Conservation (phyloP, 2,329 filamentous ascomycete genomes). For the Zymoseptoria brevis region DNA sequence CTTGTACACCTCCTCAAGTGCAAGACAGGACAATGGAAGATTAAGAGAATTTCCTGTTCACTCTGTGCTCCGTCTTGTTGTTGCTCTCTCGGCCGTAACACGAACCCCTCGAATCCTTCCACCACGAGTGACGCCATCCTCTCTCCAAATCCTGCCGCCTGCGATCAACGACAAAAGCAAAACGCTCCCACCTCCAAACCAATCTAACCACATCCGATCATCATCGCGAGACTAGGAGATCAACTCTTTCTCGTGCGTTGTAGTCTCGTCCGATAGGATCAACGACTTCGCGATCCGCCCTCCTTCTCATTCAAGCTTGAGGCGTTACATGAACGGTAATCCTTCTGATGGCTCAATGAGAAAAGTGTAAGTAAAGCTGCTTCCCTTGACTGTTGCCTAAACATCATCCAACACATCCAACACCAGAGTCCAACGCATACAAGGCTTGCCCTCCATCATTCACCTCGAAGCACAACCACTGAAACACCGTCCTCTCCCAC, state of each 20-base stretch:
- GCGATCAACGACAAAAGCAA: background rate
- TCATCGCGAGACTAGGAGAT: background rate
- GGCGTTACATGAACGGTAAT: background rate
- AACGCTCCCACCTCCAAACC: background rate
- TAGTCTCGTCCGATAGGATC: background rate
- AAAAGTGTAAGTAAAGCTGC: background rate
- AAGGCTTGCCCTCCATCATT: background rate
- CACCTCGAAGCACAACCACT: too few species aligned
- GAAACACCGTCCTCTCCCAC: too few species aligned
- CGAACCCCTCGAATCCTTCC: background rate
- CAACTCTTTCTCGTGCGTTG: background rate
- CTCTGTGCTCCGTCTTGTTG: background rate
- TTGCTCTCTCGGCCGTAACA: background rate
- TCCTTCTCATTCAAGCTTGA: background rate
- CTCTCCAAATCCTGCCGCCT: background rate
- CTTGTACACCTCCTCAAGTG: too few species aligned
- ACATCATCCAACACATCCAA: background rate
- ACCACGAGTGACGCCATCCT: background rate
- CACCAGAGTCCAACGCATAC: background rate
- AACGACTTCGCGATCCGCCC: background rate
- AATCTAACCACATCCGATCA: background rate
- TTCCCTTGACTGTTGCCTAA: background rate
- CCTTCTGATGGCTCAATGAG: background rate
- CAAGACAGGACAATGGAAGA: too few species aligned
- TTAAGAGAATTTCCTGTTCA: background rate